Percentiles rank a stretch among this genome's conserved stretches.
Evolutionary conservation across 768 basidiomycete species (phyloP).

Genomic region (Auriscalpium microsporum): DNA sequence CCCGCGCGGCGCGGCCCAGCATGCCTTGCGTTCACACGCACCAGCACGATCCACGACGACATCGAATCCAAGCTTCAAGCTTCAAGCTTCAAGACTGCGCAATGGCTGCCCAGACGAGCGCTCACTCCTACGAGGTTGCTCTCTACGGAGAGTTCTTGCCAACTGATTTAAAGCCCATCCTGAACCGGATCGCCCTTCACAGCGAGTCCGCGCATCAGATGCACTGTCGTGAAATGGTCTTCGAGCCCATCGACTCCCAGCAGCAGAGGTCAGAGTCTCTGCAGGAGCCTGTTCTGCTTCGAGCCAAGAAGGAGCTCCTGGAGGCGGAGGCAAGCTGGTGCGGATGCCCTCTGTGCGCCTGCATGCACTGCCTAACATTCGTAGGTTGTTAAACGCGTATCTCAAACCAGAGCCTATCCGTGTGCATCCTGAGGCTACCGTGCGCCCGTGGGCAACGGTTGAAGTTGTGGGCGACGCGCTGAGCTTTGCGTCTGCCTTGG

Average conservation of each 20-base stretch:
- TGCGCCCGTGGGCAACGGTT: slow-evolving; percentile 76
- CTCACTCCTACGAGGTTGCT: slow-evolving; percentile 70
- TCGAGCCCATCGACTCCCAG: slow-evolving; percentile 68
- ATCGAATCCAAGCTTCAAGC: too few relatives aligned
- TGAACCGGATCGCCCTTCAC: slow-evolving; percentile 76
- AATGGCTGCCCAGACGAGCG: slow-evolving; percentile 16
- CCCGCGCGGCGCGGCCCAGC: too few relatives aligned
- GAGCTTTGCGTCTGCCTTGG: slow-evolving; percentile 72
- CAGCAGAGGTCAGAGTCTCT: slow-evolving; percentile 46
- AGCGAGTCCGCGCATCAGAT: slow-evolving; percentile 68
- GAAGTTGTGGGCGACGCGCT: slow-evolving; percentile 74
- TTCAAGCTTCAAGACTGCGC: too few relatives aligned
- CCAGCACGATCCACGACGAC: too few relatives aligned
- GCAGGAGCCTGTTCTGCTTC: slow-evolving; percentile 57
- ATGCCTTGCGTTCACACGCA: too few relatives aligned
- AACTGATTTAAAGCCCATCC: slow-evolving; percentile 63
- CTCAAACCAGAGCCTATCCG: slow-evolving; percentile 79
- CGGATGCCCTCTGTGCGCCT: slow-evolving; percentile 12
- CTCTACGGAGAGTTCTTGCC: slow-evolving; percentile 78
- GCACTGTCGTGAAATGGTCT: slow-evolving; percentile 72
- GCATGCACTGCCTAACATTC: neutral
- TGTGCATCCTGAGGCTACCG: slow-evolving; percentile 79
- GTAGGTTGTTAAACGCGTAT: slow-evolving; percentile 71
- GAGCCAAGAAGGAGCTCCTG: slow-evolving; percentile 67
- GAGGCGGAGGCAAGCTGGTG: slow-evolving; percentile 61